Base-by-base conservation (phyloP, 2,329 filamentous ascomycete species). In the Pseudogymnoascus sp. region DNA sequence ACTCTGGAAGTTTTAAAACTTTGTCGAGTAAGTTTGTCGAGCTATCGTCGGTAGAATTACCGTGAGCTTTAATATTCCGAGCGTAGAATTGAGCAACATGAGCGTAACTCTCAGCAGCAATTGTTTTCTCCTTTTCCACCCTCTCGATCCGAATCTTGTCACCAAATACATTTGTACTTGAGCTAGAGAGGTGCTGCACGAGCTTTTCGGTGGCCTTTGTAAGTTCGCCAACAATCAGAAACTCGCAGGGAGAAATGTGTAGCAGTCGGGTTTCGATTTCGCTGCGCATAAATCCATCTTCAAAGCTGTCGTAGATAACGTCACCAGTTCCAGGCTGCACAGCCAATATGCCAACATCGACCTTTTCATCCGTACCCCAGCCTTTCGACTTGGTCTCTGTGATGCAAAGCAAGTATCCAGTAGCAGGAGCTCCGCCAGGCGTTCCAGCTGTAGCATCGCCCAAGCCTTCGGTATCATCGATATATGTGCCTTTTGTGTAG, bases 401-500 rank as follows among this genome's bases (percentile, higher is more conserved):
- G 65, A 99, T 85, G 71, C 93, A 97, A 1, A 99, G 83, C 15
- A 99, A 78, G 71, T 97, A 96, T n/a, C 94, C 94, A 1, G 86
- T 89, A 24, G 84, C 80, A 8, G 80, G 78, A 3, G 84, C 80
- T 17, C 80, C 78, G n/a, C 82, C 84, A 0, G 82, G 78, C 0
- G 85, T 81, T 1, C 82, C 79, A 39, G 81, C 78, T 0, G 67
- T 63, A 70, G 71, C 65, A 61, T 78, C 76, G 60, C 89, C 88
- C 4, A 96, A 75, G 26, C 90, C 90, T 64, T 94, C 93, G 8
- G 90, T 82, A 72, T 99, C 94, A 70, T 97, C 94, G 62, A 99
- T 88, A 68, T 97, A 99, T 2, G 94, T 99, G 44, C 92, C 94
- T 74, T 97, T 99, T 7, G 94, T 99, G 75, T 99, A 99, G 5